A percentile compares a stretch with the other conserved stretches of the same genome.
phyloP scores from a whole-genome alignment of 2,329 filamentous ascomycete genomes.

The Didymellaceae sp. region DNA sequence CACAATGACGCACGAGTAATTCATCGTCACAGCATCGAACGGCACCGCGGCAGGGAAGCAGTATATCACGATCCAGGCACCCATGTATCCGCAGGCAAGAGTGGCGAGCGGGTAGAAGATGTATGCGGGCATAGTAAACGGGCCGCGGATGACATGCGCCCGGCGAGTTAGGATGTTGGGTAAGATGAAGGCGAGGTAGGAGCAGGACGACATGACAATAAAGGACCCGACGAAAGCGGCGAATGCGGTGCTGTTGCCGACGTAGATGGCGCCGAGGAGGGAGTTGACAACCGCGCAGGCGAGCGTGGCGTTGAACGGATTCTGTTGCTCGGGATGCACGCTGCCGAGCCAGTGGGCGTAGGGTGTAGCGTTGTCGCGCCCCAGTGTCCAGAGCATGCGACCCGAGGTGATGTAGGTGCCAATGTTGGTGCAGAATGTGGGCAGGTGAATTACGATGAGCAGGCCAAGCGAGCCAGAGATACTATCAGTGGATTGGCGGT shows the following conservation, averaged over 20 bases:
- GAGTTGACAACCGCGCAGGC: conserved; percentile 59
- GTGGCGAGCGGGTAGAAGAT: conserved; percentile 58
- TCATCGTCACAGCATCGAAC: conserved; percentile 58
- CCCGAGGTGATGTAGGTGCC: conserved; percentile 67
- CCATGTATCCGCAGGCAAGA: conserved; percentile 63
- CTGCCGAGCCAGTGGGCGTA: conserved; percentile 57
- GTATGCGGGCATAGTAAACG: conserved; percentile 60
- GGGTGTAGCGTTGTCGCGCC: conserved; percentile 64
- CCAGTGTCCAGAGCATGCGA: conserved; percentile 69
- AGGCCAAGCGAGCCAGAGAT: conserved; percentile 52
- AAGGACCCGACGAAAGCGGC: conserved; percentile 69
- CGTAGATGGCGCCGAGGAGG: conserved; percentile 67
- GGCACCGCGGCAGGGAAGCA: conserved; percentile 61
- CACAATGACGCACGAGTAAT: conserved; percentile 61
- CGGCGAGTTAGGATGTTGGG: conserved; percentile 52
- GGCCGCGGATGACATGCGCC: conserved; percentile 59
- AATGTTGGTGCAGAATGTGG: conserved; percentile 59
- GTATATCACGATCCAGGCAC: conserved; percentile 68
- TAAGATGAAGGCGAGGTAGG: conserved; percentile 69
- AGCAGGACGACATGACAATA: conserved; percentile 61
- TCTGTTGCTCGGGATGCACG: conserved; percentile 56
- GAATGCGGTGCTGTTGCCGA: conserved; percentile 71
- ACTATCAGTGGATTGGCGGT: conserved; percentile 57
- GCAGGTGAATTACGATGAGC: conserved; percentile 61
- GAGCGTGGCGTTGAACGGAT: conserved; percentile 64